A percentile compares a stretch with the other conserved stretches of the same genome.
Conservation (phyloP, 2,329 filamentous ascomycete species). For the Botryotinia globosa region DNA sequence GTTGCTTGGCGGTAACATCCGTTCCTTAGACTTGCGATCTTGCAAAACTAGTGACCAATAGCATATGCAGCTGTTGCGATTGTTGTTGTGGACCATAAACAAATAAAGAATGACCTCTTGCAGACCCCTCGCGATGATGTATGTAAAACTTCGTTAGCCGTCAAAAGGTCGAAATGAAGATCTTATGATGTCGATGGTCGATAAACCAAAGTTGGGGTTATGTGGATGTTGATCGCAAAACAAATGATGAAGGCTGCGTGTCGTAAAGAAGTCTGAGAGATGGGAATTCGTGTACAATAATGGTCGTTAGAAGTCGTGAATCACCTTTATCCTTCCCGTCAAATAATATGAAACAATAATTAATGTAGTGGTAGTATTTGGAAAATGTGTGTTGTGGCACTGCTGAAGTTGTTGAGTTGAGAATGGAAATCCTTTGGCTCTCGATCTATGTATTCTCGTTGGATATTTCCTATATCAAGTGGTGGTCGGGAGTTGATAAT, state of each 20-base stretch:
- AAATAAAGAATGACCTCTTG: constrained; percentile 1
- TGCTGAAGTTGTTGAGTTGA: constrained; percentile 3
- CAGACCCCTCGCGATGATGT: not conserved
- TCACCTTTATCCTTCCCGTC: constrained; percentile 10
- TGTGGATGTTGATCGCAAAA: not conserved
- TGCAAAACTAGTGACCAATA: constrained; percentile 4
- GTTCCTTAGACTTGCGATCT: constrained; percentile 13
- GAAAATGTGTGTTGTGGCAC: not conserved
- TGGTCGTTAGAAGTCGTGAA: constrained; percentile 19
- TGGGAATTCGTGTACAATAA: constrained; percentile 13
- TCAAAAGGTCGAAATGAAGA: not conserved
- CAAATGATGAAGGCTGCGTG: not conserved
- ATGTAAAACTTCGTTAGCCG: not conserved
- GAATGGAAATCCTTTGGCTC: not conserved
- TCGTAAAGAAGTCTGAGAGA: not conserved
- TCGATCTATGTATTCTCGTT: not conserved
- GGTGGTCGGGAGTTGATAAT: not conserved
- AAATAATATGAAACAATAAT: constrained; percentile 17
- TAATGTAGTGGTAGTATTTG: not conserved
- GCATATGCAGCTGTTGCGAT: not conserved
- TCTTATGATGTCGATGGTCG: not conserved
- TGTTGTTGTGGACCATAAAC: constrained; percentile 12
- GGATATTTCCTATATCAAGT: constrained; percentile 1
- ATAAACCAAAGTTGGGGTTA: not conserved
- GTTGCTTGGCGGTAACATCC: constrained; percentile 19